These are phyloP conservation scores for Ormosia semicastrata DNA, from an alignment of 306 rosid genomes.

Conservation along the genomic window DNA sequence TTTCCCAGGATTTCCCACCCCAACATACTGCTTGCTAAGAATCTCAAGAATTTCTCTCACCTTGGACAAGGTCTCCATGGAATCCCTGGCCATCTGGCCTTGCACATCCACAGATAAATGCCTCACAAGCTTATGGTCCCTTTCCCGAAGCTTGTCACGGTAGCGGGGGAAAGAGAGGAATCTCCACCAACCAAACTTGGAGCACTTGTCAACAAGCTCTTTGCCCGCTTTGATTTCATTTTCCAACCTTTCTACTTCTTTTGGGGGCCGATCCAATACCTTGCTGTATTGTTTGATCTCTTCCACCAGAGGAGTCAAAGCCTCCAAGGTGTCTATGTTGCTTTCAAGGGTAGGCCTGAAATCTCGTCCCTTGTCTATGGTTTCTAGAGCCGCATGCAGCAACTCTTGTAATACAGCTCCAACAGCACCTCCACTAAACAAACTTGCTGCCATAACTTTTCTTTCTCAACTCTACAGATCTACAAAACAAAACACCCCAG, in stretches of 20 bases:
- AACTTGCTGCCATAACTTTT: neutral
- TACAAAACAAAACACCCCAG: neutral
- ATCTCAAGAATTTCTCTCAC: neutral
- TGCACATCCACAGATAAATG: neutral
- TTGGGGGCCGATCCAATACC: neutral
- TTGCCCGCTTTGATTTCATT: neutral
- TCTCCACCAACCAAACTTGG: constrained; percentile 29
- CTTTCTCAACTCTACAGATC: neutral
- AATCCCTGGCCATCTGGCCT: neutral
- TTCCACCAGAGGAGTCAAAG: neutral
- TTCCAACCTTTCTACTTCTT: neutral
- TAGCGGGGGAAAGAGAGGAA: neutral
- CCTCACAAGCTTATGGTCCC: neutral
- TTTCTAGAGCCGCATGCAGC: neutral
- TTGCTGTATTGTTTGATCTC: neutral
- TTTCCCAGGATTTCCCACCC: neutral
- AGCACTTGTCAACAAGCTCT: constrained; percentile 23
- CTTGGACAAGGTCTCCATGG: neutral
- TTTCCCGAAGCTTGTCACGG: constrained; percentile 7
- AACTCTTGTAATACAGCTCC: neutral
- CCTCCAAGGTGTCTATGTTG: neutral
- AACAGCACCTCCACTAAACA: neutral
- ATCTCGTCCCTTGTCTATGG: constrained; percentile 2
- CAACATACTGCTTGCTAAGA: neutral
- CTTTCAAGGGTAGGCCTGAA: neutral